Evolutionary conservation across 345 rosid genomes (phyloP).

Genomic region (Aethionema arabicum): DNA sequence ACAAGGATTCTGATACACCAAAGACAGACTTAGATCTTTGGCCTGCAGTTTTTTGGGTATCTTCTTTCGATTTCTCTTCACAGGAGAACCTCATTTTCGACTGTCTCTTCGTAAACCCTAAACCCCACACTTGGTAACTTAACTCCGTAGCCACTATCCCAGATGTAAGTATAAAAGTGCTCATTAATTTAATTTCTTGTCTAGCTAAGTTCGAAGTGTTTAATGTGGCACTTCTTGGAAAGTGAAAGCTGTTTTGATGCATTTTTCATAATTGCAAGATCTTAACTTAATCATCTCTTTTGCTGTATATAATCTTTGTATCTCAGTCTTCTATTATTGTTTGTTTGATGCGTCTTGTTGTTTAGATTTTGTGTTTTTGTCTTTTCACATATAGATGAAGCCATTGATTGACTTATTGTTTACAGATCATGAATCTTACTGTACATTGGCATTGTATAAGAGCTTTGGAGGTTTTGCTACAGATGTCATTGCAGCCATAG

Average conservation of each 20-base stretch:
- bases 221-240: background rate
- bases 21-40: conserved; percentile 9
- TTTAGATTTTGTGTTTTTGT: background rate
- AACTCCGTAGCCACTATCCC: background rate
- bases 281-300: background rate
- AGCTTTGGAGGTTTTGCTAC: conserved; percentile 98
- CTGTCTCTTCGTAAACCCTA: conserved; percentile 6
- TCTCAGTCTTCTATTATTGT: background rate
- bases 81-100: conserved; percentile 1
- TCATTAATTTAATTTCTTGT: background rate
- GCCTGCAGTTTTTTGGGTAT: background rate
- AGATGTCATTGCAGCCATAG: conserved; percentile 97
- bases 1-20: conserved; percentile 20
- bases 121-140: conserved; percentile 25
- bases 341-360: background rate
- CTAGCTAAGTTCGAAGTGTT: conserved; percentile 5
- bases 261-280: too few species aligned
- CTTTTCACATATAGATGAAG: background rate
- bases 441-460: conserved; percentile 62
- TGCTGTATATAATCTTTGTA: background rate
- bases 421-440: background rate
- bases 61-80: background rate
- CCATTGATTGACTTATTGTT: background rate
- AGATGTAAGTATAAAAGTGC: conserved; percentile 4
- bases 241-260: conserved; percentile 6